phyloP scores from a whole-genome alignment of 228 moss, liverwort and hornwort genomes.

The Sphagnum magellanicum region DNA sequence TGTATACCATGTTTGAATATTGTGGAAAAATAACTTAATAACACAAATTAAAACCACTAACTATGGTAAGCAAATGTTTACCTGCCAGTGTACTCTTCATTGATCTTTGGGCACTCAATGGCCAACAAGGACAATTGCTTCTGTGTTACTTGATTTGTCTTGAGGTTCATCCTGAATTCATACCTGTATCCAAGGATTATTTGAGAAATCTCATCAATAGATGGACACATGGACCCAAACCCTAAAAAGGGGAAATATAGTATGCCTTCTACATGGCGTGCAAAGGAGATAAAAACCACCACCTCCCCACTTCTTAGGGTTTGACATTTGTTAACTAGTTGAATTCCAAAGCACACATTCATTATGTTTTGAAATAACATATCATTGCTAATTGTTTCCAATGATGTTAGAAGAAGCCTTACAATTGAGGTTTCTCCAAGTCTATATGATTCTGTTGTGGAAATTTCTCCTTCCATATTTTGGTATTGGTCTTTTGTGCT shows the following conservation, averaged over 20 bases:
- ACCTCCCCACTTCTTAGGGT: background rate
- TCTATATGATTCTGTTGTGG: background rate
- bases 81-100: constrained; percentile 59
- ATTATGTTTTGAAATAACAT: background rate
- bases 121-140: constrained; percentile 34
- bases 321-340: background rate
- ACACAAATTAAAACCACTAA: too few relatives aligned
- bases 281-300: too few relatives aligned
- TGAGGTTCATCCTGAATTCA: constrained; percentile 79
- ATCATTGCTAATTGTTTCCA: background rate
- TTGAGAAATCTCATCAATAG: too few relatives aligned
- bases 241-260: too few relatives aligned
- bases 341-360: background rate
- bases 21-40: too few relatives aligned
- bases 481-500: constrained; percentile 19
- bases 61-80: constrained; percentile 4
- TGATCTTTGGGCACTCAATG: constrained; percentile 61
- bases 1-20: too few relatives aligned
- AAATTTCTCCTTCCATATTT: background rate
- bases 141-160: constrained; percentile 49
- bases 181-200: constrained; percentile 23
- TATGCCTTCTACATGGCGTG: too few relatives aligned
- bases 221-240: too few relatives aligned
- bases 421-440: constrained; percentile 15
- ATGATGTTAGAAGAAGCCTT: background rate